phyloP scores from a whole-genome alignment of 768 basidiomycete species.

The Trametes sanguinea region DNA sequence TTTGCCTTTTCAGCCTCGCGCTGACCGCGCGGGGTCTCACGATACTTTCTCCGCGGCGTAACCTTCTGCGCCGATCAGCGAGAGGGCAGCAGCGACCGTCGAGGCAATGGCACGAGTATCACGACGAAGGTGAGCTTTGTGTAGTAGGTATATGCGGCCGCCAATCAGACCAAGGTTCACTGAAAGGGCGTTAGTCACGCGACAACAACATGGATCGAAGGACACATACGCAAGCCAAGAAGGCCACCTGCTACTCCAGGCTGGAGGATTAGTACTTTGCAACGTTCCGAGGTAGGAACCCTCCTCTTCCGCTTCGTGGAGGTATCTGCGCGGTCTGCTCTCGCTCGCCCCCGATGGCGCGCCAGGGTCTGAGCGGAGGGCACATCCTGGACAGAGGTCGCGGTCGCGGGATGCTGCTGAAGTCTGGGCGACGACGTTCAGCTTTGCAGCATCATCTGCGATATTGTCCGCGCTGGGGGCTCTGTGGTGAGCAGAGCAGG shows the following conservation, averaged over 20 bases:
- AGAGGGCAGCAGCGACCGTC: constrained; percentile 54
- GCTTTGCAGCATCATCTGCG: constrained; percentile 53
- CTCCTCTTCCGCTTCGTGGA: constrained; percentile 50
- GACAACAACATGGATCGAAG: not conserved
- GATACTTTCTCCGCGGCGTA: constrained; percentile 61
- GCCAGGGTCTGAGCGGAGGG: constrained; percentile 27
- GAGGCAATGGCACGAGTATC: constrained; percentile 56
- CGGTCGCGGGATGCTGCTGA: constrained; percentile 47
- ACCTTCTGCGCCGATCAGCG: constrained; percentile 63
- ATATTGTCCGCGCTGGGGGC: constrained; percentile 40
- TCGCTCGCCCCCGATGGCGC: constrained; percentile 26
- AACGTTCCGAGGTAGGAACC: constrained; percentile 50
- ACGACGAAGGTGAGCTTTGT: constrained; percentile 58
- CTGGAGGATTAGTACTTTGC: constrained; percentile 57
- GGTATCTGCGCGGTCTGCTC: constrained; percentile 34
- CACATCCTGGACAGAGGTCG: constrained; percentile 27
- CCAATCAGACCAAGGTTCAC: constrained; percentile 74
- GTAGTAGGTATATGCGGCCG: constrained; percentile 66
- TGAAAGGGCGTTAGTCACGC: constrained; percentile 28
- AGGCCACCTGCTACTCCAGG: constrained; percentile 75
- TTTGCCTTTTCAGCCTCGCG: constrained; percentile 57
- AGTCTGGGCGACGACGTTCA: constrained; percentile 55
- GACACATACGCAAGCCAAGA: constrained; percentile 60
- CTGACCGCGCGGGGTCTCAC: constrained; percentile 58
- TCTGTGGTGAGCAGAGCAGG: constrained; percentile 53